Conservation (phyloP, 164 flowering plant species). For the Cinnamomum chago region DNA sequence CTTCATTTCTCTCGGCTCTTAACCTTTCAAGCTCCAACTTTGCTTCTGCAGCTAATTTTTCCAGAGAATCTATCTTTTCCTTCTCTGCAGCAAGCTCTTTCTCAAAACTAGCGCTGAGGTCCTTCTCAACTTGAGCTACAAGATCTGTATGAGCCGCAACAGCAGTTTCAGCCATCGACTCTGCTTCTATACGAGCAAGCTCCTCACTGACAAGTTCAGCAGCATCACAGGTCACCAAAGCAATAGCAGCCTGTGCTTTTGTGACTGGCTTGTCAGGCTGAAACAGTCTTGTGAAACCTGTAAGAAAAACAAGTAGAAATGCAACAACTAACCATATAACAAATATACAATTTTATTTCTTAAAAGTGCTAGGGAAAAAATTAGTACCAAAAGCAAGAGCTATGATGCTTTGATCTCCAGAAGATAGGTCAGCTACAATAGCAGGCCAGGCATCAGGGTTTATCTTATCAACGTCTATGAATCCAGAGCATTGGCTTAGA, state of each 20-base stretch:
- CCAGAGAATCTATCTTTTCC: constrained; percentile 67
- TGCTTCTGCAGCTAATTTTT: constrained; percentile 87
- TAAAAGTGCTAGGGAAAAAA: neutral
- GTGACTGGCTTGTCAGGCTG: constrained; percentile 98
- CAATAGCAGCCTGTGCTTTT: constrained; percentile 95
- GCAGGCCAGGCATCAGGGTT: constrained; percentile 97
- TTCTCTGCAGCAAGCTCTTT: constrained; percentile 70
- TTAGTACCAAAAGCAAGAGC: constrained; percentile 85
- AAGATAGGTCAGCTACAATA: constrained; percentile 74
- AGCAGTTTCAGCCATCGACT: constrained; percentile 87
- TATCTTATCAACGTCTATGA: constrained; percentile 82
- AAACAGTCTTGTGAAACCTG: constrained; percentile 90
- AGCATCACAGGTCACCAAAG: constrained; percentile 84
- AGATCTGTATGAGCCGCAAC: constrained; percentile 87
- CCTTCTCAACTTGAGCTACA: constrained; percentile 89
- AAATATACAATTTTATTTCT: neutral
- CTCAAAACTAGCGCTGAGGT: constrained; percentile 69
- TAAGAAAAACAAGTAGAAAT: neutral
- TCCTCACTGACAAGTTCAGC: constrained; percentile 87
- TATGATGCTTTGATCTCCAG: constrained; percentile 81
- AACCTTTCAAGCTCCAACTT: constrained; percentile 64
- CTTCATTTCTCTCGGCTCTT: constrained; percentile 61
- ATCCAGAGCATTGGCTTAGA: constrained; percentile 65
- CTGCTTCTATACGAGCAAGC: constrained; percentile 97
- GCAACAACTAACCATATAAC: neutral